A percentile compares a stretch with the other conserved stretches of the same genome.
Conservation (phyloP, 2,329 filamentous ascomycete genomes). For the Colletotrichum agaves region DNA sequence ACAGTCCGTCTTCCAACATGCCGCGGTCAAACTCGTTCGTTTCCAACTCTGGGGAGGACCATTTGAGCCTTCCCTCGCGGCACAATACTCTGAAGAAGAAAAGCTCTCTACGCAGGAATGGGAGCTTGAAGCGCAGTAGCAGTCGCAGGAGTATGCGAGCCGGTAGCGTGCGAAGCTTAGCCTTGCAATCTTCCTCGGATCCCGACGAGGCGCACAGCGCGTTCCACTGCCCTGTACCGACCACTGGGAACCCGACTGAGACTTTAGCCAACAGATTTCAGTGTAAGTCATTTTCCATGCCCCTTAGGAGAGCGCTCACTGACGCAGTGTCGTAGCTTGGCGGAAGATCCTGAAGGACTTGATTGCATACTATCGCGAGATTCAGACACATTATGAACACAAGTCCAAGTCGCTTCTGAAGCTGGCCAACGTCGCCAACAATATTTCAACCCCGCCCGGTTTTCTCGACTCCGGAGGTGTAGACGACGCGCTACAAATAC, state of each 20-base stretch:
- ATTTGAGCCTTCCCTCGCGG: slow-evolving; percentile 54
- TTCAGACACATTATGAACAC: slow-evolving; percentile 88
- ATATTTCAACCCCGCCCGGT: slow-evolving; percentile 76
- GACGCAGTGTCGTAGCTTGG: slow-evolving; percentile 72
- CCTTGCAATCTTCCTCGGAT: slow-evolving; percentile 74
- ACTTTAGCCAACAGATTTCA: slow-evolving; percentile 89
- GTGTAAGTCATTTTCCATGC: slow-evolving; percentile 61
- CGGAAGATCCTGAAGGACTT: slow-evolving; percentile 94
- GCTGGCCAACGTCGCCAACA: slow-evolving; percentile 85
- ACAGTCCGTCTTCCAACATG: slow-evolving; percentile 58
- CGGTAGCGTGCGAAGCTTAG: slow-evolving; percentile 86
- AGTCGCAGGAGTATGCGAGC: slow-evolving; percentile 86
- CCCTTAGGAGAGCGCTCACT: background rate
- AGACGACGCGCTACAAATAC: slow-evolving; percentile 83
- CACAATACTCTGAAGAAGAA: slow-evolving; percentile 90
- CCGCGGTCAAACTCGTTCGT: slow-evolving; percentile 72
- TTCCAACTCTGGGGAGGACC: slow-evolving; percentile 59
- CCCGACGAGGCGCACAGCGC: slow-evolving; percentile 81
- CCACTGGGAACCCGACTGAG: slow-evolving; percentile 87
- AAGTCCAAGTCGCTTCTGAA: slow-evolving; percentile 85
- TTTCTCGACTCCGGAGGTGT: slow-evolving; percentile 88
- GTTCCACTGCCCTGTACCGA: slow-evolving; percentile 91
- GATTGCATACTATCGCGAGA: slow-evolving; percentile 92
- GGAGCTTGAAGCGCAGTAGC: slow-evolving; percentile 80
- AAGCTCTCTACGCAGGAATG: slow-evolving; percentile 76